A percentile compares a stretch with the other conserved stretches of the same genome.
Evolutionary conservation across 805 yeast genomes (phyloP).

Genomic region (Vanderwaltozyma verrucispora): DNA sequence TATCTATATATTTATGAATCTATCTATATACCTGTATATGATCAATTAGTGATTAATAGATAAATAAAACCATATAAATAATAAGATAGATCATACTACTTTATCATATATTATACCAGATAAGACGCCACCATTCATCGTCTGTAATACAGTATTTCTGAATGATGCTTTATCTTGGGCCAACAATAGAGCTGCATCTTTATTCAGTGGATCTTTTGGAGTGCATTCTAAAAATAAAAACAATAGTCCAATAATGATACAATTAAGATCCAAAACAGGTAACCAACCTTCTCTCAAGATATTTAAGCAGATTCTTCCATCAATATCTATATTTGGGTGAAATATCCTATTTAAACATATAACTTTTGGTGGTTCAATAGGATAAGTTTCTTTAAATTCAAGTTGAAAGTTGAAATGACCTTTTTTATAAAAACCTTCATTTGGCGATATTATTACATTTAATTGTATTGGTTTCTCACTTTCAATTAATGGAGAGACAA

Average conservation of each 20-base stretch:
- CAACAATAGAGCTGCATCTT: slow-evolving; percentile 67
- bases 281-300: slow-evolving; percentile 94
- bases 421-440: slow-evolving; percentile 22
- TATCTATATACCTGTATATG: background rate
- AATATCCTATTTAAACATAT: slow-evolving; percentile 61
- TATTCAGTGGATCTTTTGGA: slow-evolving; percentile 85
- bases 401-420: slow-evolving; percentile 49
- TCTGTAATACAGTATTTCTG: slow-evolving; percentile 40
- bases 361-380: slow-evolving; percentile 88
- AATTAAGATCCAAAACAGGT: slow-evolving; percentile 75
- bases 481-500: slow-evolving; percentile 5
- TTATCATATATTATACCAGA: slow-evolving; percentile 51
- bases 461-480: slow-evolving; percentile 8
- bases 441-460: slow-evolving; percentile 16
- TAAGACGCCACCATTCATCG: slow-evolving; percentile 69
- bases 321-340: slow-evolving; percentile 87
- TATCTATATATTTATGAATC: background rate
- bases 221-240: slow-evolving; percentile 85
- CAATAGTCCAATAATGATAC: slow-evolving; percentile 75
- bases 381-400: slow-evolving; percentile 59
- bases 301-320: slow-evolving; percentile 87
- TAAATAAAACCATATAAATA: too few species aligned
- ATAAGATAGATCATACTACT: slow-evolving; percentile 30
- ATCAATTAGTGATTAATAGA: too few species aligned
- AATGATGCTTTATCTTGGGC: slow-evolving; percentile 39